Conservation (phyloP, 208 protist genomes). For the Acanthamoeba culbertsoni region DNA sequence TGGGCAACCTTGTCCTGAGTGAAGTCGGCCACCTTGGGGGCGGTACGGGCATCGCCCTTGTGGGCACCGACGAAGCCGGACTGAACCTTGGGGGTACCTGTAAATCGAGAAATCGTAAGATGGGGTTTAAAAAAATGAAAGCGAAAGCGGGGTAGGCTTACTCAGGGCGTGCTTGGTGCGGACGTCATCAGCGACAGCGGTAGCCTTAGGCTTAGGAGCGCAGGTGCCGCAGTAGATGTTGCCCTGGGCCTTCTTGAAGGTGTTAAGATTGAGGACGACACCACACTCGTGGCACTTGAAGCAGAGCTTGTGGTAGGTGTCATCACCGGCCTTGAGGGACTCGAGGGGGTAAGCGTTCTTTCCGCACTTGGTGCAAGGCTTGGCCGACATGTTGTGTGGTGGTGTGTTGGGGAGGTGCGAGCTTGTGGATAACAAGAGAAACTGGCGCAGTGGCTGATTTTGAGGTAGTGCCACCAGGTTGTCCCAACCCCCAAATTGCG, state of each 20-base stretch:
- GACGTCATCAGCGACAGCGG: slow-evolving; percentile 23
- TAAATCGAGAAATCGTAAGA: background rate
- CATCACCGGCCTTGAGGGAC: slow-evolving; percentile 46
- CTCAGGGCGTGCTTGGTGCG: slow-evolving; percentile 47
- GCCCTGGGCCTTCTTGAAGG: slow-evolving; percentile 55
- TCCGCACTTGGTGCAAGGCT: slow-evolving; percentile 56
- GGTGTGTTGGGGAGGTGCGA: background rate
- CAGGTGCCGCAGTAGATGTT: slow-evolving; percentile 51
- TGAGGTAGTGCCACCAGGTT: background rate
- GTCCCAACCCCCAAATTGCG: background rate
- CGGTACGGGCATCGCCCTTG: slow-evolving; percentile 50
- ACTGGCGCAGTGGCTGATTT: background rate
- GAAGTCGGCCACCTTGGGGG: slow-evolving; percentile 58
- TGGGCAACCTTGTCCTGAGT: slow-evolving; percentile 25
- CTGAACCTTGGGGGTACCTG: slow-evolving; percentile 39
- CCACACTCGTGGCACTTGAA: slow-evolving; percentile 41
- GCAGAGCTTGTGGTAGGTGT: slow-evolving; percentile 63
- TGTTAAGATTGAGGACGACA: slow-evolving; percentile 27
- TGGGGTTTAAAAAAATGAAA: background rate
- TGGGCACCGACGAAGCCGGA: slow-evolving; percentile 48
- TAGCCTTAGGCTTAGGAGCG: slow-evolving; percentile 45
- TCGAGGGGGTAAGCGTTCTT: slow-evolving; percentile 54
- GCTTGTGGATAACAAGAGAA: background rate
- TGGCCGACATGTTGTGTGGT: slow-evolving; percentile 31
- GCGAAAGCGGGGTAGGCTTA: background rate